Conservation (phyloP, 2,329 filamentous ascomycete species). For the Neoarthrinium moseri region DNA sequence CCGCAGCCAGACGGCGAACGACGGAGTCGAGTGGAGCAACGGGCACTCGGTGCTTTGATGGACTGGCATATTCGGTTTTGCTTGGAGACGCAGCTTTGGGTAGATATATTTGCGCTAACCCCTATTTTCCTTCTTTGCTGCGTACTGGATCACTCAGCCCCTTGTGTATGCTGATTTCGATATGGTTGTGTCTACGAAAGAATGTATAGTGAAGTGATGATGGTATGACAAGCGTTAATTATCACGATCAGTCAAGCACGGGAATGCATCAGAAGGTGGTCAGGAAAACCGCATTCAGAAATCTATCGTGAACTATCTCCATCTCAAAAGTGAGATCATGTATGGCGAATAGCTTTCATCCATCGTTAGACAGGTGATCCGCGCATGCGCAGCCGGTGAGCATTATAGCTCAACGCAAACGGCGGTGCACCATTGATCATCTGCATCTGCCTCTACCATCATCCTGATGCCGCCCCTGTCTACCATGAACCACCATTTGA, state of each 20-base stretch:
- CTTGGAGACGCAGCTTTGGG: no score
- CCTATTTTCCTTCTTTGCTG: no score
- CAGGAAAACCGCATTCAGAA: constrained; percentile 22
- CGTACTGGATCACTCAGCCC: no score
- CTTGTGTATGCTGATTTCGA: no score
- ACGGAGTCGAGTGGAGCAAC: no score
- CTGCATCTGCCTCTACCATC: constrained; percentile 3
- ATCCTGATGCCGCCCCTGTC: constrained; percentile 4
- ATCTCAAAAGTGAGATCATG: constrained; percentile 12
- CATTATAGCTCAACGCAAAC: background rate
- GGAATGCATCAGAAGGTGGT: background rate
- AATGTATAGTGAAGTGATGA: no score
- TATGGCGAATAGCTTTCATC: constrained; percentile 13
- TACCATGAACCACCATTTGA: constrained; percentile 2
- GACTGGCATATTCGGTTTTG: no score
- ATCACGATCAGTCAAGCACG: background rate
- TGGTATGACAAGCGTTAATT: background rate
- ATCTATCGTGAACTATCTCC: constrained; percentile 27
- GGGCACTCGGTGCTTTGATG: no score
- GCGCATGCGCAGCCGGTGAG: background rate
- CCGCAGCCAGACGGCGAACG: no score
- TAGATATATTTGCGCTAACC: no score
- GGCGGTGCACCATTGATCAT: background rate
- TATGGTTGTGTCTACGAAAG: no score
- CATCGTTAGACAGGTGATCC: constrained; percentile 6